Evolutionary conservation across 2,329 filamentous ascomycete genomes (phyloP).

Genomic region (Dichotomopilus funicola): DNA sequence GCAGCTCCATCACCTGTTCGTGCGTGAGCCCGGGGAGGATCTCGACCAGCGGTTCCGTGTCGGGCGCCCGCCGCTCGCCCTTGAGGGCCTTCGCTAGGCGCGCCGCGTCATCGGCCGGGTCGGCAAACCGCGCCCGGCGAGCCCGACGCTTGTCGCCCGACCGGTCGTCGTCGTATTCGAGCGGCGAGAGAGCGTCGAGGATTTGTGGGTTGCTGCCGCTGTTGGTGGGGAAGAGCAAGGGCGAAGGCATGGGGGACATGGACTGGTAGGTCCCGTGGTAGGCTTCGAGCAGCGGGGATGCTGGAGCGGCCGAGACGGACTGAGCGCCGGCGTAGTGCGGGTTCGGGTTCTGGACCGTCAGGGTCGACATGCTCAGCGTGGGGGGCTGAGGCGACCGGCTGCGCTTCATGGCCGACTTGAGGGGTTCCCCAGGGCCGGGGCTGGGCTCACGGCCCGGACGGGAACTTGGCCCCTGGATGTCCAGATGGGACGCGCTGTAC

Average conservation of each 20-base stretch:
- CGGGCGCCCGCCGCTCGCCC: conserved; percentile 53
- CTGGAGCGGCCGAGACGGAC: conserved; percentile 55
- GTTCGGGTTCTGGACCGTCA: conserved; percentile 44
- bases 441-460: conserved; percentile 24
- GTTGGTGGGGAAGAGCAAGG: conserved; percentile 51
- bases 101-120: conserved; percentile 71
- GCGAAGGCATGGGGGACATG: conserved; percentile 89
- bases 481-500: conserved; percentile 14
- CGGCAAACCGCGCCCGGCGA: conserved; percentile 71
- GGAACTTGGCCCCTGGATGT: conserved; percentile 14
- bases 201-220: conserved; percentile 23
- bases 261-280: conserved; percentile 93
- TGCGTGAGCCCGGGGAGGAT: conserved; percentile 79
- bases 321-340: conserved; percentile 35
- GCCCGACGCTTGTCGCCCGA: conserved; percentile 40
- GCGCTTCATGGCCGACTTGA: conserved; percentile 32
- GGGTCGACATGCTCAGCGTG: conserved; percentile 44
- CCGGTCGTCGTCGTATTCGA: conserved; percentile 44
- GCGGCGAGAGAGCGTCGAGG: conserved; percentile 47
- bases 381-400: conserved; percentile 45
- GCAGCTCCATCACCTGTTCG: conserved; percentile 79
- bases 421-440: conserved; percentile 20
- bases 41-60: conserved; percentile 67
- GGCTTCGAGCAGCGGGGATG: conserved; percentile 81
- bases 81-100: conserved; percentile 70